Conservation (phyloP, 2,329 filamentous ascomycete species). For the Aschersonia sp. region DNA sequence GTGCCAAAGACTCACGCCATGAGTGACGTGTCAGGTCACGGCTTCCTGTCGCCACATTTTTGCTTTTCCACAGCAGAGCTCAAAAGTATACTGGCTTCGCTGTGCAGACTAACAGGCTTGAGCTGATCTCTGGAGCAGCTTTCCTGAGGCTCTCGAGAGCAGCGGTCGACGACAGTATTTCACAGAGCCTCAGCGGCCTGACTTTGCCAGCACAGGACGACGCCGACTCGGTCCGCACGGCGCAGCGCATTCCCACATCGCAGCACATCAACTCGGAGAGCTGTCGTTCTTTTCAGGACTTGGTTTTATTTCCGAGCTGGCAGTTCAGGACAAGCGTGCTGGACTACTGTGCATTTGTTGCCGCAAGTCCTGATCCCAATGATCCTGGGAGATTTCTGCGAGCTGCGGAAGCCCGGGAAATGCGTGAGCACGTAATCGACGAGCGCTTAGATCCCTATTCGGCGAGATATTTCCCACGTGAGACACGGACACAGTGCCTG, state of each 20-base stretch:
- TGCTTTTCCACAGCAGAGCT: constrained; percentile 60
- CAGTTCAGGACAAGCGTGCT: constrained; percentile 68
- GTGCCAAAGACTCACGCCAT: constrained; percentile 14
- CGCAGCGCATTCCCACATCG: constrained; percentile 38
- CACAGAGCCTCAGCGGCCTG: constrained; percentile 82
- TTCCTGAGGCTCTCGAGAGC: constrained; percentile 78
- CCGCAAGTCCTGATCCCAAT: constrained; percentile 72
- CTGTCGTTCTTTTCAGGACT: constrained; percentile 60
- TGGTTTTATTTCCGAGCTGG: constrained; percentile 80
- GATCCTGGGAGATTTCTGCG: constrained; percentile 64
- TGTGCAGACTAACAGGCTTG: background rate
- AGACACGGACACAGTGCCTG: constrained; percentile 68
- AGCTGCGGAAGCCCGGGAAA: constrained; percentile 54
- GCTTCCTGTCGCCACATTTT: constrained; percentile 55
- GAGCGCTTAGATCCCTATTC: constrained; percentile 90
- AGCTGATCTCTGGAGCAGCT: constrained; percentile 37
- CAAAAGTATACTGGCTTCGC: constrained; percentile 35
- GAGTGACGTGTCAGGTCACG: constrained; percentile 29
- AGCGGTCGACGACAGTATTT: constrained; percentile 84
- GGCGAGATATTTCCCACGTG: constrained; percentile 62
- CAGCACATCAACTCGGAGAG: constrained; percentile 43
- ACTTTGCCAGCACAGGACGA: constrained; percentile 55
- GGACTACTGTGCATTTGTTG: constrained; percentile 79
- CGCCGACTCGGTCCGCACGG: constrained; percentile 72
- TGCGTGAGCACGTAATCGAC: constrained; percentile 62